phyloP scores from a whole-genome alignment of 2,329 filamentous ascomycete species.

The Fusarium sublunatum region DNA sequence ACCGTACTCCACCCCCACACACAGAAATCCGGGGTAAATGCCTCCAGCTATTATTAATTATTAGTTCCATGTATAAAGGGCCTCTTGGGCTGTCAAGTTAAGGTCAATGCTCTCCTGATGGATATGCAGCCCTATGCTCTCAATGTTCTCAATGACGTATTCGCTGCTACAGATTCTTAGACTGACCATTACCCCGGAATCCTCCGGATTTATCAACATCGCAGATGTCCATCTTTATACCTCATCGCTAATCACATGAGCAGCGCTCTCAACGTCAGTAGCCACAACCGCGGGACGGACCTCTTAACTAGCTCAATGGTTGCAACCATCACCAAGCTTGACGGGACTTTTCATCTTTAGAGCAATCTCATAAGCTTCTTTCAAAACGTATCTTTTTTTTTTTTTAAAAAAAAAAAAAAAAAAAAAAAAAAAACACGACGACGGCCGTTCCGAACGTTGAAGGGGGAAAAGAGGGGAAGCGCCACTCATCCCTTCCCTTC shows the following conservation, averaged over 20 bases:
- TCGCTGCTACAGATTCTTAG: constrained; percentile 9
- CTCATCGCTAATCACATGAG: constrained; percentile 26
- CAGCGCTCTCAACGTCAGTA: constrained; percentile 9
- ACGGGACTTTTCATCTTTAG: constrained; percentile 3
- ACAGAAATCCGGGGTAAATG: constrained; percentile 38
- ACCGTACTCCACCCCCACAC: constrained; percentile 34
- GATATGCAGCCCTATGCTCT: constrained; percentile 16
- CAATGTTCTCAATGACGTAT: constrained; percentile 13
- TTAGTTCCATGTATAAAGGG: constrained; percentile 35
- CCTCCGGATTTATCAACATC: constrained; percentile 5
- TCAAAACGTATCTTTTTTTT: background rate
- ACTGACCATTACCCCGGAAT: constrained; percentile 8
- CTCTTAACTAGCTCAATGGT: constrained; percentile 4
- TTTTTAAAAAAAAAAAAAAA: too few species aligned
- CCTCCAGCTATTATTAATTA: constrained; percentile 31
- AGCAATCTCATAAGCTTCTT: background rate
- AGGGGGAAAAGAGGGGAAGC: constrained; percentile 14
- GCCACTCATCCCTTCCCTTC: constrained; percentile 4
- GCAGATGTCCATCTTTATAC: constrained; percentile 7
- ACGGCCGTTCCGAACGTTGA: background rate
- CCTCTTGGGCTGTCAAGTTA: constrained; percentile 18
- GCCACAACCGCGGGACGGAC: constrained; percentile 11
- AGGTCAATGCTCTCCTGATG: constrained; percentile 15
- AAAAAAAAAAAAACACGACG: background rate
- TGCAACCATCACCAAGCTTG: constrained; percentile 2